phyloP scores from a whole-genome alignment of 164 flowering plant species.

The Taxillus chinensis region DNA sequence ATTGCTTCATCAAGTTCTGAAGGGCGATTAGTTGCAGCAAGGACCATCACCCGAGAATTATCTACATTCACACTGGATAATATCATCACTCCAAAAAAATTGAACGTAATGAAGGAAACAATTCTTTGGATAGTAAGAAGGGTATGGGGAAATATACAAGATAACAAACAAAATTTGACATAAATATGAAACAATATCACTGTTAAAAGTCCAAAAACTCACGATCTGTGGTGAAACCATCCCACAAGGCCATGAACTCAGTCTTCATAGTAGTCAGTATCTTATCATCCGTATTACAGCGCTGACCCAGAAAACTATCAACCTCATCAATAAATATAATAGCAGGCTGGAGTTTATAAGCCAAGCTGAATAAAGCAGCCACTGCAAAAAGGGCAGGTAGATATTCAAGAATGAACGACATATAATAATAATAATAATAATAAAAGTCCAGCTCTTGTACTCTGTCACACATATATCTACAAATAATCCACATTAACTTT shows the following conservation, averaged over 20 bases:
- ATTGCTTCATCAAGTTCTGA: slow-evolving; percentile 99
- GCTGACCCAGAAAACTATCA: slow-evolving; percentile 87
- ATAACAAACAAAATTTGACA: too few species aligned
- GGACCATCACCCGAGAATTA: slow-evolving; percentile 92
- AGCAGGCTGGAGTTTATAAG: slow-evolving; percentile 83
- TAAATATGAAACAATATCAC: too few species aligned
- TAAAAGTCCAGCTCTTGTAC: too few species aligned
- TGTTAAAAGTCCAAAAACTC: slow-evolving; percentile 18
- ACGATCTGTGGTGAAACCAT: slow-evolving; percentile 94
- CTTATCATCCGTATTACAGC: slow-evolving; percentile 67
- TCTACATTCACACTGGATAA: slow-evolving; percentile 28
- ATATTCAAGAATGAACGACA: not conserved
- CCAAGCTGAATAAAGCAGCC: slow-evolving; percentile 86
- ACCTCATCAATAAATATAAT: slow-evolving; percentile 92
- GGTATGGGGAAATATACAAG: too few species aligned
- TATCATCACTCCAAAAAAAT: slow-evolving; percentile 1
- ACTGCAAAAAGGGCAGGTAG: slow-evolving; percentile 36
- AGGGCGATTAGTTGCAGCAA: slow-evolving; percentile 98
- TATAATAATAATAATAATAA: not conserved
- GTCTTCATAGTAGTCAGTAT: slow-evolving; percentile 80
- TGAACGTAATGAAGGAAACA: too few species aligned
- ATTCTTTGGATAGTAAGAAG: too few species aligned
- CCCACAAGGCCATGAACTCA: slow-evolving; percentile 95
- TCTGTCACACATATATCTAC: not conserved
- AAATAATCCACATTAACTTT: not conserved